These are phyloP conservation scores for Pseudomonodictys pantanalensis DNA, from an alignment of 495 filamentous ascomycete genomes.

Conservation along the genomic window DNA sequence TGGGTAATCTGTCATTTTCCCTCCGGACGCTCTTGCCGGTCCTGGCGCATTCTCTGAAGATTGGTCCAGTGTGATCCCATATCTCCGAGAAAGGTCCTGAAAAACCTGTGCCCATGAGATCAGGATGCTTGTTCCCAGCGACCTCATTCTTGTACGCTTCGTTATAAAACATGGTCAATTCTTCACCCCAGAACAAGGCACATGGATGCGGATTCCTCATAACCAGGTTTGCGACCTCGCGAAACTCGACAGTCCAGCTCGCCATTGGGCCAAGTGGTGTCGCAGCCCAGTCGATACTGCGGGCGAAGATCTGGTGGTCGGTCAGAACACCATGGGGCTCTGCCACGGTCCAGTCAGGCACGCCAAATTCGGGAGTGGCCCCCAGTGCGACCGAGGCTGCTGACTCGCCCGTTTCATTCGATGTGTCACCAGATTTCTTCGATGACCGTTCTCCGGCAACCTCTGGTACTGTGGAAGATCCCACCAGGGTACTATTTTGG, in stretches of 20 bases:
- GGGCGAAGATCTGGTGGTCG: slow-evolving; percentile 39
- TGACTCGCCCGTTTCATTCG: not conserved
- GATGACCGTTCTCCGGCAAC: too few species aligned
- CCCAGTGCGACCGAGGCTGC: slow-evolving; percentile 5
- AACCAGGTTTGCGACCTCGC: slow-evolving; percentile 18
- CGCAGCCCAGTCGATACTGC: slow-evolving; percentile 19
- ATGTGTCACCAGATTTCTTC: not conserved
- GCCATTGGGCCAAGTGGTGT: slow-evolving; percentile 28
- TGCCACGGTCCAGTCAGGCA: slow-evolving; percentile 38
- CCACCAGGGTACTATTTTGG: too few species aligned
- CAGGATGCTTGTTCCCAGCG: slow-evolving; percentile 25
- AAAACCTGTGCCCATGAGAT: slow-evolving; percentile 21
- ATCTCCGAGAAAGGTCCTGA: slow-evolving; percentile 19
- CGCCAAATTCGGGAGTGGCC: slow-evolving; percentile 24
- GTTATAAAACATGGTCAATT: slow-evolving; percentile 30
- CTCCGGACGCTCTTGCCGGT: slow-evolving; percentile 17
- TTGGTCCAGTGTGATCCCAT: slow-evolving; percentile 15
- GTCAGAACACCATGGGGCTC: slow-evolving; percentile 24
- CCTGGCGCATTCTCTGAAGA: slow-evolving; percentile 31
- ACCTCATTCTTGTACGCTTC: slow-evolving; percentile 25
- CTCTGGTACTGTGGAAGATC: too few species aligned
- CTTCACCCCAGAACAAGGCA: slow-evolving; percentile 29
- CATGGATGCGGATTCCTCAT: slow-evolving; percentile 25
- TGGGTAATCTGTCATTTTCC: slow-evolving; percentile 17
- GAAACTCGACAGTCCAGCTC: slow-evolving; percentile 23